These are phyloP conservation scores for Cutaneotrichosporon sp. DNA, from an alignment of 1,284 basidiomycete genomes.

Conservation along the genomic window DNA sequence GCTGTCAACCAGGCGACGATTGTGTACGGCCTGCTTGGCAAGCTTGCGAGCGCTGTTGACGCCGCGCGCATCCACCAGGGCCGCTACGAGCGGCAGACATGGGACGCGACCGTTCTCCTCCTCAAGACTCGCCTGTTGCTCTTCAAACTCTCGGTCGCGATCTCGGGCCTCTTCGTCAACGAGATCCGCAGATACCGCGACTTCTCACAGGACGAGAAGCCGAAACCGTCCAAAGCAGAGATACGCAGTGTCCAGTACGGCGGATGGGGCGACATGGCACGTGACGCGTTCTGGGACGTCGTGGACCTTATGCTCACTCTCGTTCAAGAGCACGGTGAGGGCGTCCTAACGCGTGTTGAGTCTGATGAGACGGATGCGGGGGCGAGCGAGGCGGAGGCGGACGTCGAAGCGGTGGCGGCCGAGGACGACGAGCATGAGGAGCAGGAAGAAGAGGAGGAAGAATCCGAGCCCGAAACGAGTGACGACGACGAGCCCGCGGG, in stretches of 20 bases:
- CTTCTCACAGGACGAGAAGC: background rate
- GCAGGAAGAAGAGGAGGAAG: background rate
- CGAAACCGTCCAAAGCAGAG: background rate
- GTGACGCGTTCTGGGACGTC: background rate
- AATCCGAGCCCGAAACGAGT: background rate
- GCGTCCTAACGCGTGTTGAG: background rate
- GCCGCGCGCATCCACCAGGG: background rate
- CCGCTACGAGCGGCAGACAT: background rate
- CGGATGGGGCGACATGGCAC: constrained; percentile 6
- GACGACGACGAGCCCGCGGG: background rate
- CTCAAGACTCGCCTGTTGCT: background rate
- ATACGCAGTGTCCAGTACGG: constrained; percentile 1
- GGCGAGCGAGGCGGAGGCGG: background rate
- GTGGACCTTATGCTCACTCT: background rate
- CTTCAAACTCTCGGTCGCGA: constrained; percentile 2
- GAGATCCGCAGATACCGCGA: background rate
- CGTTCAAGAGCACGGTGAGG: background rate
- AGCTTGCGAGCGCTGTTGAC: background rate
- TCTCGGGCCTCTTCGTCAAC: background rate
- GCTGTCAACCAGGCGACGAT: background rate
- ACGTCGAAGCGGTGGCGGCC: background rate
- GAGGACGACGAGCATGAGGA: constrained; percentile 1
- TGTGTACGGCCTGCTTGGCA: background rate
- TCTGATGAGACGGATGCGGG: background rate
- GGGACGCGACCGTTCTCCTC: background rate